These are phyloP conservation scores for Yarrowia sp. DNA, from an alignment of 805 yeast species.

Conservation along the genomic window DNA sequence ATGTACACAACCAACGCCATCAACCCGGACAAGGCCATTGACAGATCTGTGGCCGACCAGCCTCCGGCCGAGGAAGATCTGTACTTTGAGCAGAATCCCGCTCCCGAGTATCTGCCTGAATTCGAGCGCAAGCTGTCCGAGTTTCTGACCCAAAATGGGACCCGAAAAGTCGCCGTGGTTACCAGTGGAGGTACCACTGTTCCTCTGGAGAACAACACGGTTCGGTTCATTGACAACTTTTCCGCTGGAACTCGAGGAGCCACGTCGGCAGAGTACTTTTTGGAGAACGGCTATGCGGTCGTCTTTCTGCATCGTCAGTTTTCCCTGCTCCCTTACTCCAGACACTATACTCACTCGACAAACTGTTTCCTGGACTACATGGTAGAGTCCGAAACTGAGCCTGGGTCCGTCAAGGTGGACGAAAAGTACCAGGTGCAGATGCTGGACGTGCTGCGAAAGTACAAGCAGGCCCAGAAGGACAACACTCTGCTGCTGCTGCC, in stretches of 20 bases:
- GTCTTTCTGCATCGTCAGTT: slow-evolving; percentile 90
- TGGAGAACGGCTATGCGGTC: slow-evolving; percentile 85
- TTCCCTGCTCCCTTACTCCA: slow-evolving; percentile 85
- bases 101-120: slow-evolving; percentile 70
- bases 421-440: slow-evolving; percentile 58
- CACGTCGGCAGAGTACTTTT: slow-evolving; percentile 85
- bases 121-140: slow-evolving; percentile 54
- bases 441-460: slow-evolving; percentile 55
- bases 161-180: slow-evolving; percentile 66
- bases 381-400: slow-evolving; percentile 44
- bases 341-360: slow-evolving; percentile 78
- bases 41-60: slow-evolving; percentile 67
- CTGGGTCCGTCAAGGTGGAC: slow-evolving; percentile 52
- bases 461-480: slow-evolving; percentile 46
- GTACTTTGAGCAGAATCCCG: slow-evolving; percentile 67
- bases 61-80: slow-evolving; percentile 77
- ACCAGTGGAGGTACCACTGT: slow-evolving; percentile 98
- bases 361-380: slow-evolving; percentile 83
- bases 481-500: slow-evolving; percentile 68
- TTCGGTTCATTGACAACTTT: slow-evolving; percentile 92
- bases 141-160: slow-evolving; percentile 49
- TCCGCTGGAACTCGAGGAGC: slow-evolving; percentile 99
- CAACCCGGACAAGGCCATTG: slow-evolving; percentile 60
- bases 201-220: slow-evolving; percentile 95
- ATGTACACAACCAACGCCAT: slow-evolving; percentile 43